Percentiles rank a stretch among this genome's conserved stretches.
These are phyloP conservation scores for Blastosporella zonata DNA, from an alignment of 1,284 basidiomycete species.

Conservation along the genomic window DNA sequence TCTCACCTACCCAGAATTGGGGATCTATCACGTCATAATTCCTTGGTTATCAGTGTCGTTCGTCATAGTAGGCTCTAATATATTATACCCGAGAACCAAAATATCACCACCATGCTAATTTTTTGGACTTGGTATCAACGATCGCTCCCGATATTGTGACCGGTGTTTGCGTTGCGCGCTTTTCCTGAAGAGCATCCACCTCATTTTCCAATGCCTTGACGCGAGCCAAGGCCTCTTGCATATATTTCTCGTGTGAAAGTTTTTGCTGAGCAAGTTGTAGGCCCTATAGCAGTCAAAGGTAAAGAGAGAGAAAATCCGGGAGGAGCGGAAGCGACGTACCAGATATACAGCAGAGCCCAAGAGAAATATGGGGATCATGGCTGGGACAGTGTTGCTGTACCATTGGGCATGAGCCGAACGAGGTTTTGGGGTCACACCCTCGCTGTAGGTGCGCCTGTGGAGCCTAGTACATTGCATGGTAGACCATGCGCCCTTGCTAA, in stretches of 20 bases:
- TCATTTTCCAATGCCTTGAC: constrained; percentile 59
- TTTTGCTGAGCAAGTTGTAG: constrained; percentile 59
- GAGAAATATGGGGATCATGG: constrained; percentile 73
- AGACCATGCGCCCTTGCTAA: not conserved
- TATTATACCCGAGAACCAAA: constrained; percentile 9
- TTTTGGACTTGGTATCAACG: constrained; percentile 7
- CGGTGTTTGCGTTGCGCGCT: constrained; percentile 12
- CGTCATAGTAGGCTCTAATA: constrained; percentile 8
- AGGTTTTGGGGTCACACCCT: constrained; percentile 16
- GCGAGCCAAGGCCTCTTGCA: constrained; percentile 53
- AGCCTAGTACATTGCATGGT: constrained; percentile 1
- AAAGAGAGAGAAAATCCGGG: not conserved
- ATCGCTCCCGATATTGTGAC: not conserved
- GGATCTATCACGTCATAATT: constrained; percentile 7
- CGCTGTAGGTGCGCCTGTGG: constrained; percentile 17
- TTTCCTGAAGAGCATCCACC: constrained; percentile 41
- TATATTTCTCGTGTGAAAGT: constrained; percentile 67
- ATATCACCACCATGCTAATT: constrained; percentile 22
- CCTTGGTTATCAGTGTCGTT: constrained; percentile 11
- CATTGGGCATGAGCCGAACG: constrained; percentile 57
- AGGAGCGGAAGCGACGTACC: constrained; percentile 37
- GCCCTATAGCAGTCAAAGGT: constrained; percentile 38
- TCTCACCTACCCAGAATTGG: constrained; percentile 6
- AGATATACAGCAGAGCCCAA: constrained; percentile 76
- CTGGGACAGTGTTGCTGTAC: constrained; percentile 66